phyloP scores from a whole-genome alignment of 352 stramenopile species.

The Hyaloperonospora brassicae region DNA sequence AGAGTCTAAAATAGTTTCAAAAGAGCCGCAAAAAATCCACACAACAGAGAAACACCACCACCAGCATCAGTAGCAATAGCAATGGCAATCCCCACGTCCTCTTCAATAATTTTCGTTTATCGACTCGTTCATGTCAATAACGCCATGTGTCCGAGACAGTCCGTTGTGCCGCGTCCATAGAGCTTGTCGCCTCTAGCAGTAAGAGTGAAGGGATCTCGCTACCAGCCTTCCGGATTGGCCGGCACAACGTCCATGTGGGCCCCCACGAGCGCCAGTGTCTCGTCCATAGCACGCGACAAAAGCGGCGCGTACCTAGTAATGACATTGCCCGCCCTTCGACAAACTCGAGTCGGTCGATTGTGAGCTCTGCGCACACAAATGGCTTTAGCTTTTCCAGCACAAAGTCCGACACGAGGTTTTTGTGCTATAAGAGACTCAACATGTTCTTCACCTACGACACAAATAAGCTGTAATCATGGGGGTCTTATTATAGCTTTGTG shows the following conservation, averaged over 20 bases:
- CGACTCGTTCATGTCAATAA: slow-evolving; percentile 68
- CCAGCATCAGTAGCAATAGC: too few species aligned
- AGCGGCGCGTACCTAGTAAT: slow-evolving; percentile 86
- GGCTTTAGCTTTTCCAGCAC: slow-evolving; percentile 77
- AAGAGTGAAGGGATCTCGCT: slow-evolving; percentile 83
- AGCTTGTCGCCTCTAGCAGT: slow-evolving; percentile 88
- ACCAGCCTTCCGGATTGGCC: slow-evolving; percentile 87
- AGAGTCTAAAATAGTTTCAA: not conserved
- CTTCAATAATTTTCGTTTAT: not conserved
- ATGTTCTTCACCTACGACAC: too few species aligned
- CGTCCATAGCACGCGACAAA: slow-evolving; percentile 29
- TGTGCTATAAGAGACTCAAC: too few species aligned
- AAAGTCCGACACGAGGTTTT: slow-evolving; percentile 84
- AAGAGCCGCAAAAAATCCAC: slow-evolving; percentile 7
- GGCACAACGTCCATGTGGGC: slow-evolving; percentile 90
- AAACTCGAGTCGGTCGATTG: slow-evolving; percentile 77
- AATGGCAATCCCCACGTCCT: not conserved
- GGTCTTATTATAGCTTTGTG: too few species aligned
- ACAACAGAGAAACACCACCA: too few species aligned
- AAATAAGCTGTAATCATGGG: too few species aligned
- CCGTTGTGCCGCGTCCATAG: slow-evolving; percentile 87
- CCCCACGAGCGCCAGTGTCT: slow-evolving; percentile 84
- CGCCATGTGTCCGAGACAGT: slow-evolving; percentile 89
- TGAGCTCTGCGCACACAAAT: slow-evolving; percentile 52
- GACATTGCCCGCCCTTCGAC: slow-evolving; percentile 82